Evolutionary conservation across 805 yeast genomes (phyloP), one percentile per base, ranked within the genome.

Genomic region (Suhomyces kilbournensis): DNA sequence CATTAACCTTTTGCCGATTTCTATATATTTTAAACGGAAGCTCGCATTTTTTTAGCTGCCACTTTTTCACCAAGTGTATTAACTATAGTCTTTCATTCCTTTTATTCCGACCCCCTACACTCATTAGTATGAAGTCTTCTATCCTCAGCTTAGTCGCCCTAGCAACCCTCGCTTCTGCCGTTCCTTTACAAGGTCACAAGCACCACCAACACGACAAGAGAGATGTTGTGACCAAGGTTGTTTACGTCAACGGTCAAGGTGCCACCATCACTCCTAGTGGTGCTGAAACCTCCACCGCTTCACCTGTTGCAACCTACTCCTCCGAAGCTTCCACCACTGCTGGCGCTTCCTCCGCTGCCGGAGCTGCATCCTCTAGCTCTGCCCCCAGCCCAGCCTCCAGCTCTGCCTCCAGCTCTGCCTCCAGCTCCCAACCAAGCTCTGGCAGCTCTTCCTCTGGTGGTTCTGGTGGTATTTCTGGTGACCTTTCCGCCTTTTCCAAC

Each of bases 381-480:
- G 30, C 50, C 20, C 7, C 49, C 12, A 47, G 57, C 32, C 7
- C 32, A 12, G 32, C 32, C n/a, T 28, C 32, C n/a, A n/a, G n/a
- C n/a, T n/a, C n/a, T n/a, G n/a, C n/a, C 32, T 46, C 47, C 25
- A 20, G 17, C 10, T 20, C 47, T 26, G n/a, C 46, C 17, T 14
- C 52, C 20, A 26, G 53, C 28, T 17, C 43, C 9, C 32, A 51
- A 25, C 34, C 48, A 26, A 44, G 52, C 34, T 50, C 72, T 12
- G 53, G 74, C 20, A 56, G 74, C 23, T 59, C 77, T 12, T 26
- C 53, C 62, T 35, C 65, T 67, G 23, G 52, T 17, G 19, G 47
- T 8, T 53, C 76, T 25, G 57, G 69, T 50, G 73, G 76, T 40
- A 69, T 74, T 55, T 53, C 69, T 49, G 88, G 87, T 64, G 88